Base-by-base conservation (phyloP, 2,329 filamentous ascomycete genomes). In the Tothia fuscella region DNA sequence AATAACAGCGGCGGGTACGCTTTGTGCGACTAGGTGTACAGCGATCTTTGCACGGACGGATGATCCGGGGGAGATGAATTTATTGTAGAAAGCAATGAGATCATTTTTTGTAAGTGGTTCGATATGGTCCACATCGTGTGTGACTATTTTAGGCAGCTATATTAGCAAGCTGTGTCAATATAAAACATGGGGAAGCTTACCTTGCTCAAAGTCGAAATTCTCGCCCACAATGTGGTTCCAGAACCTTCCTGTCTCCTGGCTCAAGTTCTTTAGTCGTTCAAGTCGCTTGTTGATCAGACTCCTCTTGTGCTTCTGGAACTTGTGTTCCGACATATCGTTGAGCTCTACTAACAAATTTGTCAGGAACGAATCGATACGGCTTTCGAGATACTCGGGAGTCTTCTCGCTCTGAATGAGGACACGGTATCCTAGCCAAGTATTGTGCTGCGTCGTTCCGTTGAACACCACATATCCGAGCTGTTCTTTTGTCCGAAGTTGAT, bases 391-490 rank as follows among this genome's bases (percentile, higher is more conserved):
- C 31, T 80, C 71, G 0, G 84, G 81, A 2, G 80, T 78, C 56
- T 81, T 81, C 62, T 98, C 89, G 56, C 86, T 94, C 65, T 98
- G 91, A 22, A 98, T 86, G 47, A 96, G 74, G 48, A 98, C 82
- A 5, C 88, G 76, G 61, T 91, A 91, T 1, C 84, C 85, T 1
- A 60, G 56, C 52, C 85, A 80, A 0, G 82, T 89, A 1, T 82
- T 87, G n/a, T 77, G 66, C 42, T 82, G 76, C 40, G 74, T 72
- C 29, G 78, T 70, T 21, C 86, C 84, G 37, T 83, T 89, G 62
- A 89, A 94, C 1, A 98, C 89, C 41, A 98, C 84, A 52, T 98
- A 98, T 10, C 91, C 91, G 5, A 98, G 79, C 62, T 98, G 89
- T 60, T 98, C 89, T 62, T 96, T 95, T 32, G 91, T 96, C 38